A percentile compares a stretch with the other conserved stretches of the same genome.
phyloP scores from a whole-genome alignment of 2,329 filamentous ascomycete species.

The Exophiala lecanii-corni region DNA sequence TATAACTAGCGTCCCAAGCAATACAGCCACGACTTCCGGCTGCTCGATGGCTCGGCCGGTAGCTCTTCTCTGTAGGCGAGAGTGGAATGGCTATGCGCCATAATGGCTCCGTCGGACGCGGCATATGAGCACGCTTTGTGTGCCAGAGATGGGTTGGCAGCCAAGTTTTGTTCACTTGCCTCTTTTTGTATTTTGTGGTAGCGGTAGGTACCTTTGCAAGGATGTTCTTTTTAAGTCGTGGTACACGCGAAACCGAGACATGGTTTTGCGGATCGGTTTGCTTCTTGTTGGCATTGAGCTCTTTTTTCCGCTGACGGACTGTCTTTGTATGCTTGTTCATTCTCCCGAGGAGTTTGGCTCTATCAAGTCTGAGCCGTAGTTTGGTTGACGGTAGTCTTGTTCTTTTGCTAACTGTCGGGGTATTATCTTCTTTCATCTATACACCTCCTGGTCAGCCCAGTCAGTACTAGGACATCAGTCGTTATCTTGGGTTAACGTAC shows the following conservation, averaged over 20 bases:
- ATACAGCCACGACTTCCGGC: slow-evolving; percentile 70
- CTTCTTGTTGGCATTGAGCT: slow-evolving; percentile 30
- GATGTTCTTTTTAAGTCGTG: slow-evolving; percentile 66
- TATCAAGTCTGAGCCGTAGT: slow-evolving; percentile 62
- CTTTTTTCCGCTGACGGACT: slow-evolving; percentile 43
- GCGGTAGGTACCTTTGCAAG: slow-evolving; percentile 62
- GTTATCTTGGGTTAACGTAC: slow-evolving; percentile 30
- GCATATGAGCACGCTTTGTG: slow-evolving; percentile 87
- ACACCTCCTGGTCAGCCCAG: slow-evolving; percentile 23
- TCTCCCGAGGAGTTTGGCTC: slow-evolving; percentile 64
- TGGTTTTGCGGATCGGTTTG: slow-evolving; percentile 24
- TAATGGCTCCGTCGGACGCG: slow-evolving; percentile 67
- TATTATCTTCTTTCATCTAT: slow-evolving; percentile 85
- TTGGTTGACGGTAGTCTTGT: slow-evolving; percentile 42
- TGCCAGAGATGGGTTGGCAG: slow-evolving; percentile 92
- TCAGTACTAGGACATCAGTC: slow-evolving; percentile 9
- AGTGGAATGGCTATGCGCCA: slow-evolving; percentile 87
- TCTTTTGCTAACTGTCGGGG: slow-evolving; percentile 66
- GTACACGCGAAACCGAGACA: slow-evolving; percentile 34
- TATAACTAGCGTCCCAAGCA: slow-evolving; percentile 91
- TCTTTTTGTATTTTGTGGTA: slow-evolving; percentile 71
- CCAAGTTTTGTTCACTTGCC: slow-evolving; percentile 87
- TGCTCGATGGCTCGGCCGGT: slow-evolving; percentile 79
- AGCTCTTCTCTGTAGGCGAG: slow-evolving; percentile 83
- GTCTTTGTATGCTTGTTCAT: slow-evolving; percentile 48